Conservation (phyloP, 768 basidiomycete species). For the Rhodotorula diobovata region DNA sequence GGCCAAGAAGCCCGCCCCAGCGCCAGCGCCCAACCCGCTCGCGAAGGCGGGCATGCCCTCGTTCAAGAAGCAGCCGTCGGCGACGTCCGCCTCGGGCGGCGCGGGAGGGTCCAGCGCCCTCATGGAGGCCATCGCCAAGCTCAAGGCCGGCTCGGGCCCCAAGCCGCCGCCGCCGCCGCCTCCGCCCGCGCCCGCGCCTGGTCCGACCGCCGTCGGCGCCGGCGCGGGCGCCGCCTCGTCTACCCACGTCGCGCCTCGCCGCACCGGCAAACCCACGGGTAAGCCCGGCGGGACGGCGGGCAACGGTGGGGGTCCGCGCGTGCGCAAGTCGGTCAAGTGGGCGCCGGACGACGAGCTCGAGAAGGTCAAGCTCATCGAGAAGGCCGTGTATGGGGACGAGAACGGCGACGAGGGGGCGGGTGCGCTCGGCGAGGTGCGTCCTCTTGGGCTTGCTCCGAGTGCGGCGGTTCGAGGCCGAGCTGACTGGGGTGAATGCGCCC, state of each 20-base stretch:
- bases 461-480: too few species aligned
- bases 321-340: constrained; percentile 24
- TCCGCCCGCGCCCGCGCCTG: neutral
- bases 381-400: neutral
- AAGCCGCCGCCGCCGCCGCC: neutral
- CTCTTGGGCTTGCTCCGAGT: neutral
- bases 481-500: neutral
- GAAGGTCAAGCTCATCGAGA: constrained; percentile 8
- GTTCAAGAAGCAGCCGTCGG: constrained; percentile 12
- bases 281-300: neutral
- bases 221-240: neutral
- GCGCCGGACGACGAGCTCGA: constrained; percentile 15
- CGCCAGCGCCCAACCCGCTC: neutral
- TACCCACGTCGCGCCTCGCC: neutral
- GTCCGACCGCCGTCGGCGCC: neutral
- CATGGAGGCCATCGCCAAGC: neutral
- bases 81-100: neutral
- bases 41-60: constrained; percentile 7
- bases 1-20: neutral
- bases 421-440: constrained; percentile 10
- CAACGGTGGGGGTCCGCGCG: neutral
- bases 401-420: neutral
- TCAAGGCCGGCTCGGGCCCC: neutral
- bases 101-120: neutral
- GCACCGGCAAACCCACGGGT: neutral